These are phyloP conservation scores for Didymella sp. DNA, from an alignment of 2,329 filamentous ascomycete species.

Conservation along the genomic window DNA sequence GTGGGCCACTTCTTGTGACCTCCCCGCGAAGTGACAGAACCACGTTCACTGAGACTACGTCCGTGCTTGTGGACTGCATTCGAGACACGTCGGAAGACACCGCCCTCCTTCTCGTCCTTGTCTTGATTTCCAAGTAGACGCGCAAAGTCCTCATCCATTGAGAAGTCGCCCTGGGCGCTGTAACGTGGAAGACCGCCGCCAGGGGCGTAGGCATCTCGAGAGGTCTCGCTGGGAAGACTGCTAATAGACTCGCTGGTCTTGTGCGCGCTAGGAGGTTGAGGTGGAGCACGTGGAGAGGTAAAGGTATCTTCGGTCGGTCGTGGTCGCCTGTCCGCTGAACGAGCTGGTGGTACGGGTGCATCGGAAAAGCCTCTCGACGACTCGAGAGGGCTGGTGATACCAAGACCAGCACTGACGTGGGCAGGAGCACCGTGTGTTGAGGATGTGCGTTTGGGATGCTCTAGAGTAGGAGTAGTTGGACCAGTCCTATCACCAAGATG, in stretches of 20 bases:
- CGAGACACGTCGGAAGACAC: conserved; percentile 83
- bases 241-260: conserved; percentile 55
- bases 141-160: conserved; percentile 94
- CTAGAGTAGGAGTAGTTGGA: conserved; percentile 51
- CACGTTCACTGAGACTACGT: conserved; percentile 78
- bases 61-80: conserved; percentile 88
- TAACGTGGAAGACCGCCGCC: conserved; percentile 53
- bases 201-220: conserved; percentile 37
- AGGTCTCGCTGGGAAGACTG: conserved; percentile 52
- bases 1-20: conserved; percentile 51
- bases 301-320: conserved; percentile 52
- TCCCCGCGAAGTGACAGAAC: conserved; percentile 45
- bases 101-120: conserved; percentile 49
- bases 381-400: conserved; percentile 53
- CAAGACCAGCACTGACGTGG: conserved; percentile 51
- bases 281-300: conserved; percentile 55
- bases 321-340: conserved; percentile 55
- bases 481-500: conserved; percentile 66
- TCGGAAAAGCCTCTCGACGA: conserved; percentile 52
- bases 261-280: conserved; percentile 52
- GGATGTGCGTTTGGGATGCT: conserved; percentile 50
- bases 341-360: conserved; percentile 54
- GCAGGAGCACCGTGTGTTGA: conserved; percentile 42
- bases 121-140: conserved; percentile 81
- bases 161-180: conserved; percentile 84